phyloP scores from a whole-genome alignment of 1,284 basidiomycete genomes.

The Moniliella sp. region DNA sequence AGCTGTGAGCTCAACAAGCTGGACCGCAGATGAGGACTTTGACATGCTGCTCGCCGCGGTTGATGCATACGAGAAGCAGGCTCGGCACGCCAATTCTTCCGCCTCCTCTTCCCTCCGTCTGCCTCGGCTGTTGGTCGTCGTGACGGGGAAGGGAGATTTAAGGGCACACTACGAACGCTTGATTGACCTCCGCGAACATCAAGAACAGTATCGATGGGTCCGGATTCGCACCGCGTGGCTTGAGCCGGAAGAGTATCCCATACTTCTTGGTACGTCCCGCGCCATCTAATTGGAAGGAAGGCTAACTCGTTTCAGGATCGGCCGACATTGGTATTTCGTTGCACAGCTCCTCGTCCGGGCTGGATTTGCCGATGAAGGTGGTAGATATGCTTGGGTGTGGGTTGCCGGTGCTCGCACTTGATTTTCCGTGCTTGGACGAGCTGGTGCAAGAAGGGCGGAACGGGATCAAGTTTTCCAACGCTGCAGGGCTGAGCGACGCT shows the following conservation, averaged over 20 bases:
- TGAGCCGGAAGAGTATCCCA: conserved; percentile 16
- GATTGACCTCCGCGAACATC: conserved; percentile 42
- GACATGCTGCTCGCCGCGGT: conserved; percentile 42
- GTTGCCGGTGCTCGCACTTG: conserved; percentile 70
- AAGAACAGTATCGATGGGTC: conserved; percentile 55
- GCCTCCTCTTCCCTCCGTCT: conserved; percentile 6
- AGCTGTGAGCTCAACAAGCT: conserved; percentile 74
- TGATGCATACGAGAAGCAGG: conserved; percentile 46
- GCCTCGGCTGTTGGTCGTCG: conserved; percentile 43
- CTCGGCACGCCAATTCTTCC: conserved; percentile 3
- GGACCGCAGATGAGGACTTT: conserved; percentile 96
- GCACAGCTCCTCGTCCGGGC: conserved; percentile 66
- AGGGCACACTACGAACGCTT: conserved; percentile 51
- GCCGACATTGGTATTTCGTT: conserved; percentile 78
- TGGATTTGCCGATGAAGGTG: conserved; percentile 96
- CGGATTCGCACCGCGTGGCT: conserved; percentile 42
- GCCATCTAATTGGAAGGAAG: background rate
- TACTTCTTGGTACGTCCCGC: conserved; percentile 5
- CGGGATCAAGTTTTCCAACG: conserved; percentile 54
- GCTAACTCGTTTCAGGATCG: conserved; percentile 42
- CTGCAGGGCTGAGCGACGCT: conserved; percentile 48
- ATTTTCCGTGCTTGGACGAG: conserved; percentile 66
- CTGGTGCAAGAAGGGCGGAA: conserved; percentile 64
- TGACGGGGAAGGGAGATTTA: conserved; percentile 79
- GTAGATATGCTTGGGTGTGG: conserved; percentile 98